Evolutionary conservation across 805 yeast species (phyloP).

Genomic region (Grigorovia yakushimaensis): DNA sequence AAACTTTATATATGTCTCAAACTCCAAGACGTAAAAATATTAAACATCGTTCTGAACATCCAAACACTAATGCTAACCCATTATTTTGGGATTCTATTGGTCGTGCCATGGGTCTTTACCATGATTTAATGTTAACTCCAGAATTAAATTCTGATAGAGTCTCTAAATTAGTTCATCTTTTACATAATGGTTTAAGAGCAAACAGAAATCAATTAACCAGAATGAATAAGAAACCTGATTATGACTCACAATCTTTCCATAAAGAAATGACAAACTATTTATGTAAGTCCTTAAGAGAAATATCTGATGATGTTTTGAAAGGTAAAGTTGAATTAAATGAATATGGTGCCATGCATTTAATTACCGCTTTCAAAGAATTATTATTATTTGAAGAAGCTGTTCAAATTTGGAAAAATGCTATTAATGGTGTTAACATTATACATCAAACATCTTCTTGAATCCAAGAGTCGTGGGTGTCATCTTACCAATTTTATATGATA

Average conservation of each 20-base stretch:
- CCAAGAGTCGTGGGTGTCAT: slow-evolving; percentile 62
- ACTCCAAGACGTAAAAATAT: slow-evolving; percentile 27
- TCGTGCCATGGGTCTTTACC: slow-evolving; percentile 41
- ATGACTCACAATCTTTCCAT: slow-evolving; percentile 48
- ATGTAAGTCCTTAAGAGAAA: slow-evolving; percentile 41
- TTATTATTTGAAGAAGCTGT: slow-evolving; percentile 55
- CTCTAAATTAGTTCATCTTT: slow-evolving; percentile 39
- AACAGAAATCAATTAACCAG: slow-evolving; percentile 46
- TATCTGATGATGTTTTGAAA: slow-evolving; percentile 41
- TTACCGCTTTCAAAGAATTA: slow-evolving; percentile 51
- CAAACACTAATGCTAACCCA: slow-evolving; percentile 35
- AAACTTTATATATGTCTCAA: slow-evolving; percentile 28
- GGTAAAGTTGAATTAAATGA: slow-evolving; percentile 37
- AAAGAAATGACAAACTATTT: slow-evolving; percentile 43
- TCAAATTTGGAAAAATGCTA: slow-evolving; percentile 53
- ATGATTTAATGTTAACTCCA: slow-evolving; percentile 37
- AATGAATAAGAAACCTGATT: slow-evolving; percentile 49
- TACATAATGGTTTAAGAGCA: slow-evolving; percentile 47
- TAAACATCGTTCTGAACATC: slow-evolving; percentile 25
- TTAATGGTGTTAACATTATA: slow-evolving; percentile 18
- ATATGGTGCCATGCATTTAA: slow-evolving; percentile 47
- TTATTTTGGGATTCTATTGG: slow-evolving; percentile 45
- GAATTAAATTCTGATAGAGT: slow-evolving; percentile 39
- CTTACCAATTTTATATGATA: slow-evolving; percentile 54
- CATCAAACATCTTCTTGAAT: slow-evolving; percentile 38